Evolutionary conservation across 805 yeast species (phyloP), one percentile per base, ranked within the genome.

Genomic region (Scheffersomyces stipitis): DNA sequence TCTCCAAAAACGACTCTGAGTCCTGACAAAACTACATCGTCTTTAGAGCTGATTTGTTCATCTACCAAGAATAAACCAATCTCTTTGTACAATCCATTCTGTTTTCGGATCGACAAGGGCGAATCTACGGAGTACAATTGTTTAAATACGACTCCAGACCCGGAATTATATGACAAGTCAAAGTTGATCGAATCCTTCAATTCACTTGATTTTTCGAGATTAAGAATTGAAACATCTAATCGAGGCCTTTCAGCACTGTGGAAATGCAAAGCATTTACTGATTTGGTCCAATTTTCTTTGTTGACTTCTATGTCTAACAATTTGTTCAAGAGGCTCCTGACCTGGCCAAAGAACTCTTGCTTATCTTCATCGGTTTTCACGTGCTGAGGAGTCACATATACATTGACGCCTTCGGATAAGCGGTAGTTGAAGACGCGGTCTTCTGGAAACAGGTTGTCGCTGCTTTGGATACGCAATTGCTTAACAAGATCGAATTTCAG

Each of bases 11-110:
- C 37, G 3, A 60, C 59, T 30, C 75, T 40, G 12, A 62, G 45
- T 1, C 75, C 75, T 15, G 64, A 42, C 17, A 69, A 48, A 2
- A 65, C 56, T 12, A 64, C 29, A 45, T 69, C 75, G 28, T 65
- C 70, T 1, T 39, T 34, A 4, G 57, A 33, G 8, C 67, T 50
- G 20, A 57, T 40, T n/a, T 44, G 43, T 2, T 48, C 45, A 33
- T 64, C 66, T 4, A 56, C 29, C 18, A 55, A 36, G 43, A 69
- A 69, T 9, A 69, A 44, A 1, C 74, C 75, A 5, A 66, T 42
- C 41, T 69, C 74, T 18, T 57, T 58, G 28, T 44, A 23, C 12
- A 36, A 26, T 5, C 15, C 27, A 12, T 38, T 26, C 15, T 41
- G 26, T n/a, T 15, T 20, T 5, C 17, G 13, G 16, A 42, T 33